phyloP scores from a whole-genome alignment of 306 rosid species.

The Prunus campanulata region DNA sequence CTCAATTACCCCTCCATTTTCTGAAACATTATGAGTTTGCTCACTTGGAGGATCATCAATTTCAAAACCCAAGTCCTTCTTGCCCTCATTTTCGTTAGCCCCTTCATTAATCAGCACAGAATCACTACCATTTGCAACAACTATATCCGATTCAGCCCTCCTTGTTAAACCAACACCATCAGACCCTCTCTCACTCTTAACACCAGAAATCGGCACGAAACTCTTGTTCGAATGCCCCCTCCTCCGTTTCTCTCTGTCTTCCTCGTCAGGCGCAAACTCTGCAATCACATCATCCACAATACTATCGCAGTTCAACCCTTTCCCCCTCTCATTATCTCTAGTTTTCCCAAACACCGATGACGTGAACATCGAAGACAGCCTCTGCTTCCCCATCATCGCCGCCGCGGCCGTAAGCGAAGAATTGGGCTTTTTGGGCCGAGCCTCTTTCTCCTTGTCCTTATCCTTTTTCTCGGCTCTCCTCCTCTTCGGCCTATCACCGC shows the following conservation, averaged over 20 bases:
- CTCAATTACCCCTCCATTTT: constrained; percentile 26
- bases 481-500: constrained; percentile 54
- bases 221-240: constrained; percentile 35
- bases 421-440: constrained; percentile 50
- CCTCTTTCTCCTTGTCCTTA: constrained; percentile 26
- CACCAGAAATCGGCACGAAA: constrained; percentile 1
- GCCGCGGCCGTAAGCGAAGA: constrained; percentile 84
- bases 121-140: constrained; percentile 19
- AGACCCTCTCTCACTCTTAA: constrained; percentile 26
- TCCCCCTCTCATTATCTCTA: constrained; percentile 54
- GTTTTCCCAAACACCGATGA: constrained; percentile 61
- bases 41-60: constrained; percentile 11
- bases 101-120: constrained; percentile 27
- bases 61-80: constrained; percentile 18
- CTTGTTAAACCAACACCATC: constrained; percentile 20
- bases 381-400: constrained; percentile 76
- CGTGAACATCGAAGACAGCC: constrained; percentile 87
- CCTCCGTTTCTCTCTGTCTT: constrained; percentile 61
- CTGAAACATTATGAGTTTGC: constrained; percentile 20
- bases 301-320: constrained; percentile 45
- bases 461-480: constrained; percentile 56
- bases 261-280: constrained; percentile 85
- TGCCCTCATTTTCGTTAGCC: constrained; percentile 21
- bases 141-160: constrained; percentile 12
- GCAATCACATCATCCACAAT: constrained; percentile 84